Conservation (phyloP, 345 rosid genomes). For the Citrus reticulata region DNA sequence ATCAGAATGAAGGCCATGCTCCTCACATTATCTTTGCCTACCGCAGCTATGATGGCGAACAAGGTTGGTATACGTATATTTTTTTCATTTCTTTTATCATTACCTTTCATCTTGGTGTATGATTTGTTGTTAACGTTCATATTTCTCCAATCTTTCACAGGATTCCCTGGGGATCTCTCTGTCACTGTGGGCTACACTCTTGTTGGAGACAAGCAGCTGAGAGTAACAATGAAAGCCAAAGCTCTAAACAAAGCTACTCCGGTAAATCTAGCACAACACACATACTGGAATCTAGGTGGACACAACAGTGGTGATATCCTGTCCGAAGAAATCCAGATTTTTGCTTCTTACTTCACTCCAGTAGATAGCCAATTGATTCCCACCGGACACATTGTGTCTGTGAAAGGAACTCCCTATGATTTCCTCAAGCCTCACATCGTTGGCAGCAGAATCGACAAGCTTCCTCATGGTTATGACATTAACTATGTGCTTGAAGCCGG, state of each 20-base stretch:
- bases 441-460: conserved; percentile 48
- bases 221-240: conserved; percentile 68
- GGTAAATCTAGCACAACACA: conserved; percentile 75
- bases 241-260: conserved; percentile 75
- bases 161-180: conserved; percentile 72
- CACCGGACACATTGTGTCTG: conserved; percentile 57
- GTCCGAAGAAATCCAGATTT: conserved; percentile 59
- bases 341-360: conserved; percentile 60
- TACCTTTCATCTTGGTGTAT: neutral
- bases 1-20: conserved; percentile 32
- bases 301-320: conserved; percentile 68
- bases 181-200: conserved; percentile 49
- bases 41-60: conserved; percentile 70
- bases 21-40: conserved; percentile 64
- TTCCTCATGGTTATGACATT: conserved; percentile 69
- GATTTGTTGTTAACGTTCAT: neutral
- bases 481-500: conserved; percentile 61
- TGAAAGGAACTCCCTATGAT: conserved; percentile 77
- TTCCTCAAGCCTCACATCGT: conserved; percentile 54
- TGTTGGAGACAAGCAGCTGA: conserved; percentile 29
- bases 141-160: conserved; percentile 28
- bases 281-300: conserved; percentile 90
- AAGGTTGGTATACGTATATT: conserved; percentile 37
- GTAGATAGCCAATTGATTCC: conserved; percentile 64
- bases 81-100: neutral